Evolutionary conservation across 139 green algal genomes (phyloP).

Genomic region (Chlamydomonas asymmetrica): DNA sequence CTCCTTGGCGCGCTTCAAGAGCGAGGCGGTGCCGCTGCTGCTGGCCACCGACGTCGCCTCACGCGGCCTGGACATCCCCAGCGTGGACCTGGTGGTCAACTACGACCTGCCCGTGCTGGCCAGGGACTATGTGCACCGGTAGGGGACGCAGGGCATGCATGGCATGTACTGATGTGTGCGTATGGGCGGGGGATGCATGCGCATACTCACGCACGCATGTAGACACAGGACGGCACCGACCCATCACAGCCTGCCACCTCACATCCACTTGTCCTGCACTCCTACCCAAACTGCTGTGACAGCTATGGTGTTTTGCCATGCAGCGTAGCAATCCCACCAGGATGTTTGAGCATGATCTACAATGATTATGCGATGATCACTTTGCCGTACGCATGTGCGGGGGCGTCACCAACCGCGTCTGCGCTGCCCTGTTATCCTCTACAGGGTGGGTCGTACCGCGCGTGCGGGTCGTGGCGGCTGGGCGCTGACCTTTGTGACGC

Average conservation of each 20-base stretch:
- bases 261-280: too few relatives aligned
- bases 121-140: constrained; percentile 87
- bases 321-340: too few relatives aligned
- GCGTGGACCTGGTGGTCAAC: constrained; percentile 94
- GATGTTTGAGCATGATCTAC: too few relatives aligned
- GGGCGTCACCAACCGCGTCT: too few relatives aligned
- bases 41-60: constrained; percentile 92
- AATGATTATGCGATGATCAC: too few relatives aligned
- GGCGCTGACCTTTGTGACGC: constrained; percentile 87
- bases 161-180: not conserved
- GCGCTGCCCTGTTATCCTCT: constrained; percentile 90
- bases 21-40: constrained; percentile 34
- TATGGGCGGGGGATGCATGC: not conserved
- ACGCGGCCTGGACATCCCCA: constrained; percentile 94
- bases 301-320: too few relatives aligned
- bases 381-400: too few relatives aligned
- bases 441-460: constrained; percentile 39
- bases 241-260: too few relatives aligned
- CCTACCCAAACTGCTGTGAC: too few relatives aligned
- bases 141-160: not conserved
- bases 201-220: too few relatives aligned
- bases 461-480: constrained; percentile 62
- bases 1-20: constrained; percentile 77
- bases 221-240: too few relatives aligned
- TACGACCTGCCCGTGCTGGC: constrained; percentile 47